Evolutionary conservation across 768 basidiomycete genomes (phyloP), one percentile per base, ranked within the genome.

Genomic region (Suillus placidus): DNA sequence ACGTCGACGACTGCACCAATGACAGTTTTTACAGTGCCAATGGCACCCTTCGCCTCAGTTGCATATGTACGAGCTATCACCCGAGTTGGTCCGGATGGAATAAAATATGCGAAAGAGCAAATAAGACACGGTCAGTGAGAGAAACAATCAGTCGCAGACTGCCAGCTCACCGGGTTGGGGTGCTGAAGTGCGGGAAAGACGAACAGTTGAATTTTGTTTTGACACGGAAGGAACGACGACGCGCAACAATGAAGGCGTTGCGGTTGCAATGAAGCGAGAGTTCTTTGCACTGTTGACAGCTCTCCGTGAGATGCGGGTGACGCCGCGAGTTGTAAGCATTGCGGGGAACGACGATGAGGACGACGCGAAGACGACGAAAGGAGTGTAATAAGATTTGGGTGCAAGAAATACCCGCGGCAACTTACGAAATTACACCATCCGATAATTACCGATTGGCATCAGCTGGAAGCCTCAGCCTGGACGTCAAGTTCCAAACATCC

Each of bases 1-100:
- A 99, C 97, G 79, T 99, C 97, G 76, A 99, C 97, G 82, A 99
- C 97, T 82, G 97, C 97, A 92, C 97, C 97, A 81, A 99, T 99
- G 86, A 99, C 96, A 72, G 95, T 96, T 86, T 98, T 97, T 76
- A 98, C 93, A 55, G 86, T 81, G 72, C 96, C 96, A 72, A 85
- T 80, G 63, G 85, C 78, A 70, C 73, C 80, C 83, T 88, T 90
- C 66, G 92, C 87, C 79, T 97, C 95, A 63, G 95, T 95, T 69
- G 96, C 96, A 85, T 96, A 97, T 60, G 88, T 82, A 77, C 95
- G 95, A 69, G 85, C 90, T 90, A 72, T 14, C 47, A 66, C 64
- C 67, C 65, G 64, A 68, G 52, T 23, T 61, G 34, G 14, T 16
- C 45, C 57, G 35, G 58, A 64, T 26, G n/a, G 34, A 60, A 42